Evolutionary conservation across 441 rosid species (phyloP), one percentile per base, ranked within the genome.

Genomic region (Daphne laureola): DNA sequence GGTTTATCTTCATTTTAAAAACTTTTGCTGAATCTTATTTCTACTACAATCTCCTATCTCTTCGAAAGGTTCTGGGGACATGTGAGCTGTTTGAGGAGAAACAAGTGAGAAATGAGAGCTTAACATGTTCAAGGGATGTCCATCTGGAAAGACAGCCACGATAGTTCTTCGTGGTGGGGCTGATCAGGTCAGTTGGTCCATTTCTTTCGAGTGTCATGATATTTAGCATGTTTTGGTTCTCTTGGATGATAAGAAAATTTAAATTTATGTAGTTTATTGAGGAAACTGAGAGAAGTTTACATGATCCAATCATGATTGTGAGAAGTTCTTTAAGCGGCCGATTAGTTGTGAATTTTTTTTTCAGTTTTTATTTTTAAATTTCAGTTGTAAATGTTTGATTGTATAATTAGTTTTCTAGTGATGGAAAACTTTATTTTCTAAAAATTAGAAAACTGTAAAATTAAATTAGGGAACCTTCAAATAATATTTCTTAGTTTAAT

Each of bases 111-210:
- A 85, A 85, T 66, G 99, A 94, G 74, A 86, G 99, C 90, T 86
- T 68, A 90, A 94, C 66, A 86, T 94, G 72, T 94, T 94, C 81
- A 86, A 95, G 50, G 99, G 98, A 58, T 94, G 99, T 69, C 96
- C 94, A 54, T 84, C 90, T 15, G 98, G 94, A 66, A 67, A 2
- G 36, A 94, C 98, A 38, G 98, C 99, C 14, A 94, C 98, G 42
- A 86, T 94, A 52, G 98, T 94, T 70, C 96, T 94, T 71, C 99
- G 99, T 62, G 99, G 98, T 70, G 98, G 99, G 67, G 99, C 99
- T 61, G 98, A 90, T 79, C 99, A 94, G 96, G 99, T 90, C 64
- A 74, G 53, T 49, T 18, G 23, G 23, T 18, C 23, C 23, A 18
- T 38, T 52, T 63, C 59, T 57, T 57, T 14, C 13, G 13, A 26